Base-by-base conservation (phyloP, 352 stramenopile species). In the Phytophthora cactorum region DNA sequence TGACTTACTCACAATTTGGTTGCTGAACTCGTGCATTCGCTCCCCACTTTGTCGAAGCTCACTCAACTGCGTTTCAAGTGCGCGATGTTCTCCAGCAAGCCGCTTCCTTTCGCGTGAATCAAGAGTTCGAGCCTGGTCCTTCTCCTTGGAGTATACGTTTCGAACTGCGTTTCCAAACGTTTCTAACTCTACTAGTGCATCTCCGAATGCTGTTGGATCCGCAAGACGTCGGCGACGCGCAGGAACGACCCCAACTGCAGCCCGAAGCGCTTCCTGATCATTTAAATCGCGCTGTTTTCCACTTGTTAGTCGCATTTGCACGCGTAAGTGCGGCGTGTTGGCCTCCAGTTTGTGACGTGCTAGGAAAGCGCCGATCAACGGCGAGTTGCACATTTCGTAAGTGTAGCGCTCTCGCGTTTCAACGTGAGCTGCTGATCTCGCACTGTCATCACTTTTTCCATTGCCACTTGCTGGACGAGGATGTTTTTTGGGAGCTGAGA, bases 371-470 rank as follows among this genome's bases (percentile, higher is more conserved):
- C 74, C 65, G 14, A 92, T 81, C 4, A 92, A 52, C 4, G 84
- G 84, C 14, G 82, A 92, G 59, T 92, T 88, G 49, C 72, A 81
- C 77, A 92, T 82, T 68, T 81, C 68, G 46, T 89, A 90, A 7
- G 77, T 78, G 27, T 53, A 78, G 1, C 84, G 80, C 57, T 91
- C 81, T 6, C 74, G 73, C 0, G 72, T 87, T 54, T 91, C 69
- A 15, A 88, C 46, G 22, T 70, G 72, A 54, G 52, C 46, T 59
- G 66, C 25, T 2, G 41, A 15, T 31, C 59, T 50, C 22, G 34
- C 22, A 22, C 6, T 27, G 15, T 10, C 41, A 12, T 60, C 60
- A 31, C 5, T 5, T 31, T 53, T 50, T 17, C 49, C 29, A 29
- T 51, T 47, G 31, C 45, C 29, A 39, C 29, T 63, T 6, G 52